Evolutionary conservation across 768 basidiomycete genomes (phyloP).

Genomic region (Suillus occidentalis): DNA sequence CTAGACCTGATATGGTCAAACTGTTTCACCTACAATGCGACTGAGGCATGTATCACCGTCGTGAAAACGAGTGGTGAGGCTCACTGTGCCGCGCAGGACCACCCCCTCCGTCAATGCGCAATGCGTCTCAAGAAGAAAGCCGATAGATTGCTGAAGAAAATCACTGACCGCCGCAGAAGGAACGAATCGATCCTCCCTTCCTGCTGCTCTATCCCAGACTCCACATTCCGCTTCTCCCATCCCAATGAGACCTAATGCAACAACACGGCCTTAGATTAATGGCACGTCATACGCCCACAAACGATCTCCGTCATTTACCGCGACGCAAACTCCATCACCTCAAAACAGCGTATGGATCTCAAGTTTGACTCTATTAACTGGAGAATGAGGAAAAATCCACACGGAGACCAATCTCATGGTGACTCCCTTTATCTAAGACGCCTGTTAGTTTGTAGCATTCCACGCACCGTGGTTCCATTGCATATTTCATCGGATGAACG

Average conservation of each 20-base stretch:
- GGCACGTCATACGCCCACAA: constrained; percentile 37
- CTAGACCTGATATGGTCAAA: constrained; percentile 97
- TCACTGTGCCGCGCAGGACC: constrained; percentile 51
- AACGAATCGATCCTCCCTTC: constrained; percentile 71
- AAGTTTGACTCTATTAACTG: too few species aligned
- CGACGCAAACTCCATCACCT: constrained; percentile 22
- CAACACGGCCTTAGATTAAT: constrained; percentile 47
- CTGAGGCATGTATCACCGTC: constrained; percentile 63
- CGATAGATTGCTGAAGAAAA: constrained; percentile 80
- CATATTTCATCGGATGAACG: too few species aligned
- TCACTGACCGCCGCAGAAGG: constrained; percentile 88
- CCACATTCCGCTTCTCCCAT: constrained; percentile 19
- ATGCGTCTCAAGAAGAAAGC: constrained; percentile 81
- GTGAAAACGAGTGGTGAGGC: not conserved
- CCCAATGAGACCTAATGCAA: constrained; percentile 27
- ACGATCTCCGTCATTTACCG: constrained; percentile 40
- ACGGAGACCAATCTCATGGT: too few species aligned
- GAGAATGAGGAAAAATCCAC: too few species aligned
- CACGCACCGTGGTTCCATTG: too few species aligned
- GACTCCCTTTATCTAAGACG: too few species aligned
- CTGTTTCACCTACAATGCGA: constrained; percentile 88
- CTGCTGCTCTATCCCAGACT: constrained; percentile 41
- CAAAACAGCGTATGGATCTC: constrained; percentile 35
- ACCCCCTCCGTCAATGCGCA: constrained; percentile 84
- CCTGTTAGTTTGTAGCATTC: too few species aligned